Base-by-base conservation (phyloP, 805 yeast species). In the Zygosaccharomyces kombuchaensis region DNA sequence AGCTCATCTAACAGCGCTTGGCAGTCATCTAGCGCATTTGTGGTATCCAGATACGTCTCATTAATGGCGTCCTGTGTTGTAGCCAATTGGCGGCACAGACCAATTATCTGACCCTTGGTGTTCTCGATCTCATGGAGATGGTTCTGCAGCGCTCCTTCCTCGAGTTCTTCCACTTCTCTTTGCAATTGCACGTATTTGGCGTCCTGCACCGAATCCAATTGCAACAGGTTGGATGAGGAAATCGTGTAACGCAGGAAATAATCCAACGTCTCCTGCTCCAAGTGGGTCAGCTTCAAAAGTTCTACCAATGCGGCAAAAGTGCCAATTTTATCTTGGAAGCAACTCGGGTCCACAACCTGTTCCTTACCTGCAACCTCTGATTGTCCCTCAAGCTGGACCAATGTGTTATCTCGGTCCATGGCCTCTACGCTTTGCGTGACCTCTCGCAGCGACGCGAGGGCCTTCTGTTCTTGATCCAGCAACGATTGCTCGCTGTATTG, bases 251-350 rank as follows among this genome's bases (percentile, higher is more conserved):
- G 53, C 29, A 63, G 47, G 41, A 63, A 63, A 43, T 57, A 55
- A 41, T 64, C 68, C 19, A 64, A 43, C 0, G 64, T 52, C 36
- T 64, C 68, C 44, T 61, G 63, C 43, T 64, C 65, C 40, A 64
- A 45, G 50, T 64, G 62, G 12, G 58, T 50, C 34, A 50, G 34
- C 29, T 55, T 58, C 23, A 64, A 38, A 6, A 53, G 37, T 14
- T 54, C 55, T 9, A 60, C 49, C n/a, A 62, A 40, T 27, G 53
- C 36, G 23, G 56, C 52, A 9, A 58, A 53, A 9, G 59, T 55
- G 10, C 40, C 38, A 22, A 62, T 55, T 21, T 52, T 57, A 1
- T 35, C 48, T 4, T 47, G 40, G 9, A 62, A 30, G 13, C 32
- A 21, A 16, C 45, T 44, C 16, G 56, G 54, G 36, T 62, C 57